Base-by-base conservation (phyloP, 371 early-diverging fungal species). In the Mucor racemosus region DNA sequence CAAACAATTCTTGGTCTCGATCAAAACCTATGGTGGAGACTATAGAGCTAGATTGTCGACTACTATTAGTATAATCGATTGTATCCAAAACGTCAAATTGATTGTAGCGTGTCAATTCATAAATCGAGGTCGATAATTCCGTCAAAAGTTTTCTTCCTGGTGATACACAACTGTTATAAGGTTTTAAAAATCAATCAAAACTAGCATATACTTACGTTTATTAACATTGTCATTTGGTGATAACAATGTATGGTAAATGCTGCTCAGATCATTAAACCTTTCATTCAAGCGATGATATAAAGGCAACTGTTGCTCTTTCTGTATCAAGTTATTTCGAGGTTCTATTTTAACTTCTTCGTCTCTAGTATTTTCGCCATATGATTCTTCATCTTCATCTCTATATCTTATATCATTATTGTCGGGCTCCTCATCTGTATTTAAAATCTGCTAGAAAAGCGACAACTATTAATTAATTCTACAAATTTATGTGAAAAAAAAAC, bases 1-100 rank as follows among this genome's bases (percentile, higher is more conserved):
- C 97, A 86, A 97, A 95, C 64, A 88, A 90, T 69, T 94, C 92
- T 59, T 94, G 92, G 66, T 97, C 96, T 36, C 90, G 82, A 74
- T 95, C 95, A 83, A 96, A 96, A 65, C 94, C 96, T 55, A 97
- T 94, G 33, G 95, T 90, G 0, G 94, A 93, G 1, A 97, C 94
- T 62, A 97, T 96, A 4, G 92, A 90, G 31, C 15, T 60, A 8
- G 14, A n/a, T 17, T 19, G 15, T 1, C 64, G 33, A 8, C 81
- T 72, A 7, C 76, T 83, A 64, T 96, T 95, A 9, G 90, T 88
- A 73, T 93, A 94, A 54, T 91, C 79, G 41, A 96, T 80, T 0
- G 86, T 89, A 38, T 94, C 93, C 61, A 95, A 68, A 7, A 88
- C 85, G 15, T 84, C 77, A 72, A 93, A 91, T 15, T 77, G 73